phyloP scores from a whole-genome alignment of 352 stramenopile genomes.

The Phytophthora pini region DNA sequence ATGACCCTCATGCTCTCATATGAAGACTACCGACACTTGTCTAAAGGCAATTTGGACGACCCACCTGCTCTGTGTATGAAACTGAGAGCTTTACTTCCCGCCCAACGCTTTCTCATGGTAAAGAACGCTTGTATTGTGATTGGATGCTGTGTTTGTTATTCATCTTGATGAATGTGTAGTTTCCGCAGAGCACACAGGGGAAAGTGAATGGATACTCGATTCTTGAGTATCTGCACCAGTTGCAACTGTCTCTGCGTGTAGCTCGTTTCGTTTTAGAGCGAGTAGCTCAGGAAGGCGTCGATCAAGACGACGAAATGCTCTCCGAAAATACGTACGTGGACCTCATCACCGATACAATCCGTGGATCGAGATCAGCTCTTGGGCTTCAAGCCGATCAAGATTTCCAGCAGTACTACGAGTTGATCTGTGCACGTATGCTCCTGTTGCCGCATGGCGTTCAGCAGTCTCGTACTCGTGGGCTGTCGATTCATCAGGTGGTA shows the following conservation, averaged over 20 bases:
- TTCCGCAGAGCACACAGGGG: conserved; percentile 41
- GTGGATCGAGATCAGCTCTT: conserved; percentile 15
- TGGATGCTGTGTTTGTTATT: not conserved
- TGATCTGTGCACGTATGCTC: conserved; percentile 64
- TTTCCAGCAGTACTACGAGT: conserved; percentile 63
- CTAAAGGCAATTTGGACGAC: conserved; percentile 18
- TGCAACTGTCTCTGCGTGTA: conserved; percentile 46
- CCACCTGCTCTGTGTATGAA: conserved; percentile 14
- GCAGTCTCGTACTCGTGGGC: conserved; percentile 17
- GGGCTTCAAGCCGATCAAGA: conserved; percentile 45
- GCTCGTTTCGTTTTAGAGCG: conserved; percentile 27
- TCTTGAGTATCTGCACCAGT: conserved; percentile 53
- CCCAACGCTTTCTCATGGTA: conserved; percentile 57
- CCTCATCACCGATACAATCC: conserved; percentile 41
- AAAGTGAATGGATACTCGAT: conserved; percentile 51
- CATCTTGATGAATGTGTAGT: conserved; percentile 24
- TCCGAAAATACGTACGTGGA: conserved; percentile 37
- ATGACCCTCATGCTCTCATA: conserved; percentile 52
- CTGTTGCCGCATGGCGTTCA: conserved; percentile 57
- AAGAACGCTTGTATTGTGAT: not conserved
- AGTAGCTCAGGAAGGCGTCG: conserved; percentile 4
- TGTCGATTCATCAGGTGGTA: conserved; percentile 43
- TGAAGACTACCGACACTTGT: conserved; percentile 41
- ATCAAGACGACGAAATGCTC: conserved; percentile 27
- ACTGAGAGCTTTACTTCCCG: conserved; percentile 39